These are phyloP conservation scores for Cinnamomum chago DNA, from an alignment of 164 flowering plant species.

Conservation along the genomic window DNA sequence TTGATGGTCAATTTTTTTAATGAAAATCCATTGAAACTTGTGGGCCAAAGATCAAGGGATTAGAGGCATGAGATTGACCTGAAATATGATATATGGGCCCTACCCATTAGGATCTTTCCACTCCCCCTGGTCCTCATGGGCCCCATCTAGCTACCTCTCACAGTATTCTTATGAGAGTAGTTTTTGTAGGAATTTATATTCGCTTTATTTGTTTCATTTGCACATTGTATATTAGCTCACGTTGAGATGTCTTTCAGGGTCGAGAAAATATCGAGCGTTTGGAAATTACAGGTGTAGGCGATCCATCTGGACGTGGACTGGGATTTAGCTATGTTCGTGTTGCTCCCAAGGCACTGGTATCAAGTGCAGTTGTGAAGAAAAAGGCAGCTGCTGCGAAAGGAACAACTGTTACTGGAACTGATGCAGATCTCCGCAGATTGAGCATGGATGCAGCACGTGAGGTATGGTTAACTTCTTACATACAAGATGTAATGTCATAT, in stretches of 20 bases:
- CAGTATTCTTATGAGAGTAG: too few relatives aligned
- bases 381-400: conserved; percentile 60
- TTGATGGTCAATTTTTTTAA: too few relatives aligned
- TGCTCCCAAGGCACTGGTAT: conserved; percentile 71
- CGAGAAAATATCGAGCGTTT: conserved; percentile 90
- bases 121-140: too few relatives aligned
- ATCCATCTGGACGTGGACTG: conserved; percentile 96
- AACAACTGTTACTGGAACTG: conserved; percentile 94
- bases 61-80: too few relatives aligned
- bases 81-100: too few relatives aligned
- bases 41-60: too few relatives aligned
- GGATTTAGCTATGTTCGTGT: conserved; percentile 97
- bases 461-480: conserved; percentile 33
- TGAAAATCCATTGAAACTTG: too few relatives aligned
- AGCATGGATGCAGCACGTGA: conserved; percentile 99
- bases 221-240: background rate
- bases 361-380: conserved; percentile 70
- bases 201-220: background rate
- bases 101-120: too few relatives aligned
- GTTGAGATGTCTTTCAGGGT: conserved; percentile 42
- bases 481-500: too few relatives aligned
- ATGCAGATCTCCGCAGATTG: conserved; percentile 94
- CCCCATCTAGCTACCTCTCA: too few relatives aligned
- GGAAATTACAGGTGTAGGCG: conserved; percentile 98
- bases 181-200: too few relatives aligned